Evolutionary conservation across 2,329 filamentous ascomycete genomes (phyloP).

Genomic region (Penicillium sp.): DNA sequence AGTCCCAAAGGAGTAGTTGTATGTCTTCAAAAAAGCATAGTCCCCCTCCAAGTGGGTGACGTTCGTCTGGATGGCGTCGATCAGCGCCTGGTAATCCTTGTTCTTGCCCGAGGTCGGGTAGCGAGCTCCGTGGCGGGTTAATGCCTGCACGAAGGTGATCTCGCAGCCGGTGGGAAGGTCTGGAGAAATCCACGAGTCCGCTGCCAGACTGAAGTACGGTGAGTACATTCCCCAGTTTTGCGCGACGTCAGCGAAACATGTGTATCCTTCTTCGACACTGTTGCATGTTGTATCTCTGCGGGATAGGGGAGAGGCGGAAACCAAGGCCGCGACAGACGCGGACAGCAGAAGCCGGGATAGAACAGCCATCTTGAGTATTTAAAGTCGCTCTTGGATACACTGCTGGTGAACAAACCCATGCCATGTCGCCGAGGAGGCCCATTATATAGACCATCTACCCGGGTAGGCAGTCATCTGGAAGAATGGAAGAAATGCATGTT

Average conservation of each 20-base stretch:
- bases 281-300: background rate
- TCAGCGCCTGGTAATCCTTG: slow-evolving; percentile 57
- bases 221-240: slow-evolving; percentile 84
- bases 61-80: slow-evolving; percentile 62
- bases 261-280: slow-evolving; percentile 2
- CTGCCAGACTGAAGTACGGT: slow-evolving; percentile 67
- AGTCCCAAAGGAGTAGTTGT: slow-evolving; percentile 65
- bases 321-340: background rate
- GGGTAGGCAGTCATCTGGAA: background rate
- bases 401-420: too few species aligned
- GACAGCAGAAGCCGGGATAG: background rate
- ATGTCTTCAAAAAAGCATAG: slow-evolving; percentile 69
- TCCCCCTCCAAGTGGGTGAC: slow-evolving; percentile 54
- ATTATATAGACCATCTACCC: background rate
- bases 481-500: background rate
- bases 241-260: slow-evolving; percentile 47
- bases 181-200: slow-evolving; percentile 58
- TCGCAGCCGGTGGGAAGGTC: slow-evolving; percentile 63
- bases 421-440: background rate
- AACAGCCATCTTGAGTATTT: background rate
- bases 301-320: background rate
- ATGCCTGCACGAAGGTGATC: slow-evolving; percentile 72
- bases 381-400: too few species aligned
- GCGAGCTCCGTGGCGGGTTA: slow-evolving; percentile 81
- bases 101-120: slow-evolving; percentile 72